These are phyloP conservation scores for Aspergillus cavernicola DNA, from an alignment of 495 filamentous ascomycete species.

Conservation along the genomic window DNA sequence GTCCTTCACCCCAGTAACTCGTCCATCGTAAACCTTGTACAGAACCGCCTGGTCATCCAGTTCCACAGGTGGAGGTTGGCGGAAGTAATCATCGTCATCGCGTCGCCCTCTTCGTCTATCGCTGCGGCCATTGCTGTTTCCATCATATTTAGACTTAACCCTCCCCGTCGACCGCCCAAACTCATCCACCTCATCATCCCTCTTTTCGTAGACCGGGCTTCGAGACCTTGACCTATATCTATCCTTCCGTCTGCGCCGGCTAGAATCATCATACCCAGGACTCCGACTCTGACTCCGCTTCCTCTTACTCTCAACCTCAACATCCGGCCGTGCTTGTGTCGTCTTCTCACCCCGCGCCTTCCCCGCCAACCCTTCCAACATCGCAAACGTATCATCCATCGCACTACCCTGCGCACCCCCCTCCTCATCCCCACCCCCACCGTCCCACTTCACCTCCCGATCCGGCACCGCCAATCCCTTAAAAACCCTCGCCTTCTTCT, in stretches of 20 bases:
- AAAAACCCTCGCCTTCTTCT: constrained; percentile 73
- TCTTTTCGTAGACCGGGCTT: constrained; percentile 42
- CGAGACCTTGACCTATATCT: constrained; percentile 54
- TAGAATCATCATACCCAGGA: constrained; percentile 59
- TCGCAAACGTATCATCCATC: constrained; percentile 91
- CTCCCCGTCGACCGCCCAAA: constrained; percentile 50
- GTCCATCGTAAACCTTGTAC: constrained; percentile 86
- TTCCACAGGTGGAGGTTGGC: constrained; percentile 69
- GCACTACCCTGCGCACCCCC: constrained; percentile 46
- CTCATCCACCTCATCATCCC: constrained; percentile 60
- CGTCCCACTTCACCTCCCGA: constrained; percentile 57
- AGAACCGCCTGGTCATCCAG: constrained; percentile 76
- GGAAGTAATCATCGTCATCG: constrained; percentile 61
- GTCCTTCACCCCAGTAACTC: constrained; percentile 86
- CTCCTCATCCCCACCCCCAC: constrained; percentile 40
- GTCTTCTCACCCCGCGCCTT: constrained; percentile 42
- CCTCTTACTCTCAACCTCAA: constrained; percentile 24
- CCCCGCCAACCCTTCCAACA: constrained; percentile 79
- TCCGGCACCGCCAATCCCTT: constrained; percentile 88
- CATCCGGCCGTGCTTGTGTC: constrained; percentile 24
- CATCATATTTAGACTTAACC: constrained; percentile 38
- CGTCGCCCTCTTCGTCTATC: constrained; percentile 36
- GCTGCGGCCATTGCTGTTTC: constrained; percentile 37
- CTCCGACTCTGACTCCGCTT: constrained; percentile 70
- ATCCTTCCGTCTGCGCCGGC: constrained; percentile 47